phyloP scores from a whole-genome alignment of 2,329 filamentous ascomycete genomes.

The Alternaria arbusti region DNA sequence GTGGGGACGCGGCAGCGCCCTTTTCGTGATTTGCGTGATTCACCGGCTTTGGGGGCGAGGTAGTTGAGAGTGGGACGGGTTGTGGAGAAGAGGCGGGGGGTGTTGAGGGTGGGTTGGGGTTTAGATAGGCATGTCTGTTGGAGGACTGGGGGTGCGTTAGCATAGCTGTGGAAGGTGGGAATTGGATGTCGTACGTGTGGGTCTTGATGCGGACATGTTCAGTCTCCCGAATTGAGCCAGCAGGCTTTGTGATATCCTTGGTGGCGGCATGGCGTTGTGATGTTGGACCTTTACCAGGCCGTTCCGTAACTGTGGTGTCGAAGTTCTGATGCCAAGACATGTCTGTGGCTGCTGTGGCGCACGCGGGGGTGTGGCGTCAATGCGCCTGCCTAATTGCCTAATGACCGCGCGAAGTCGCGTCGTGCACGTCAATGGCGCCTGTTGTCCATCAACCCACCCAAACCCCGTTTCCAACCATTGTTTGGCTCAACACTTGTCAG shows the following conservation, averaged over 20 bases:
- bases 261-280: conserved; percentile 48
- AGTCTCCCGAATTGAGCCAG: conserved; percentile 43
- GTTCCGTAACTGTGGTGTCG: conserved; percentile 5
- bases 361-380: conserved; percentile 12
- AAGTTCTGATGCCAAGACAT: conserved; percentile 37
- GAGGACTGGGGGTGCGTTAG: conserved; percentile 24
- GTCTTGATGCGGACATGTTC: conserved; percentile 30
- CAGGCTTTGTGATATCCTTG: conserved; percentile 45
- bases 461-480: conserved; percentile 2
- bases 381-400: conserved; percentile 18
- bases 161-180: neutral
- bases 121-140: conserved; percentile 34
- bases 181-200: conserved; percentile 28
- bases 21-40: conserved; percentile 86
- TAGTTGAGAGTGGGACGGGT: conserved; percentile 70
- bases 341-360: conserved; percentile 13
- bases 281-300: neutral
- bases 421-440: conserved; percentile 22
- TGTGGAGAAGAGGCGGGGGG: conserved; percentile 72
- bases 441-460: conserved; percentile 4
- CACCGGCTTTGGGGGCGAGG: conserved; percentile 81
- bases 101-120: conserved; percentile 40
- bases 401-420: conserved; percentile 23
- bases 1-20: conserved; percentile 87
- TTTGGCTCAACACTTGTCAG: neutral